phyloP scores from a whole-genome alignment of 176 grass and related monocot genomes.

The Ananas comosus region DNA sequence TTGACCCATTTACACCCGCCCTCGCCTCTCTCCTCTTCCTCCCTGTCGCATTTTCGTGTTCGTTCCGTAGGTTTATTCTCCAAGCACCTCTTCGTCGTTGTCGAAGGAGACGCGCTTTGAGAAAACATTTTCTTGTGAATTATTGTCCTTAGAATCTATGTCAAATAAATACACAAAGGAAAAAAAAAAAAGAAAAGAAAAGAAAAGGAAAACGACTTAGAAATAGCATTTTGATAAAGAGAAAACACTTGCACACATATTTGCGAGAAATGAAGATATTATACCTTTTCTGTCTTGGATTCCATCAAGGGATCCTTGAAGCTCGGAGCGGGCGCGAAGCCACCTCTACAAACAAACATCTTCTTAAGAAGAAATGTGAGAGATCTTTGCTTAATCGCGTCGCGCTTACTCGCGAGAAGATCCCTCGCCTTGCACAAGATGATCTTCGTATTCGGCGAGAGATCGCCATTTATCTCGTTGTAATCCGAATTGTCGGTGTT shows the following conservation, averaged over 20 bases:
- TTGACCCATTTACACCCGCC: constrained; percentile 61
- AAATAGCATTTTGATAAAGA: not conserved
- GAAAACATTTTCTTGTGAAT: constrained; percentile 52
- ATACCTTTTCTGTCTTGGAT: constrained; percentile 80
- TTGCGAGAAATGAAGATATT: constrained; percentile 7
- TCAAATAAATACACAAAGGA: constrained; percentile 9
- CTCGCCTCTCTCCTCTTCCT: constrained; percentile 26
- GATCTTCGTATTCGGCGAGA: constrained; percentile 81
- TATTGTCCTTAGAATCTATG: constrained; percentile 45
- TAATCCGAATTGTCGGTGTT: not conserved
- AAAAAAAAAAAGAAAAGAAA: no score
- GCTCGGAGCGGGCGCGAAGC: constrained; percentile 38
- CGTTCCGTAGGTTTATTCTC: constrained; percentile 38
- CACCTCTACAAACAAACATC: constrained; percentile 51
- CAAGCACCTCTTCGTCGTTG: constrained; percentile 34
- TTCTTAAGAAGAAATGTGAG: constrained; percentile 75
- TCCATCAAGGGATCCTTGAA: constrained; percentile 49
- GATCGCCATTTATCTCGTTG: constrained; percentile 32
- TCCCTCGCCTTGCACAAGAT: constrained; percentile 71
- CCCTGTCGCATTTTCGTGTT: not conserved
- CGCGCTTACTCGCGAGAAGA: constrained; percentile 31
- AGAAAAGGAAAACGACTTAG: not conserved
- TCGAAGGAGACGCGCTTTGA: not conserved
- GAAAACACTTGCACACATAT: not conserved
- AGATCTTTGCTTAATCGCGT: constrained; percentile 45